Evolutionary conservation across 257 asterid genomes (phyloP).

Genomic region (Capsicum baccatum): DNA sequence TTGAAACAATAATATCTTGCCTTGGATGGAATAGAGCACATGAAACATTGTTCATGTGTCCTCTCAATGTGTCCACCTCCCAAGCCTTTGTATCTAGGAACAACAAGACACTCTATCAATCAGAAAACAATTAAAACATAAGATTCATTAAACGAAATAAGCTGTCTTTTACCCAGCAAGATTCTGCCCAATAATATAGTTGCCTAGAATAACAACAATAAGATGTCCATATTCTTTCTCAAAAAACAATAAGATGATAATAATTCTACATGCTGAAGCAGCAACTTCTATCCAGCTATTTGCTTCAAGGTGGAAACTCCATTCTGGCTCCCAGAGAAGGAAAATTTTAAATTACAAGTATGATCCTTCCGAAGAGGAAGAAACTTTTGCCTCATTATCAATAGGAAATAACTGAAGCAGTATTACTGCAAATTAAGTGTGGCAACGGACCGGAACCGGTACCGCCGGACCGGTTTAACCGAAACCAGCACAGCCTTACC

Average conservation of each 20-base stretch:
- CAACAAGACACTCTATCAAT: conserved; percentile 16
- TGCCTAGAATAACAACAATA: neutral
- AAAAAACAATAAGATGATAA: neutral
- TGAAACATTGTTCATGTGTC: conserved; percentile 97
- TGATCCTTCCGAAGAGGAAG: neutral
- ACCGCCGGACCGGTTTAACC: no score
- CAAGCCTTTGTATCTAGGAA: conserved; percentile 94
- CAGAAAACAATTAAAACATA: neutral
- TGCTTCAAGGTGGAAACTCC: neutral
- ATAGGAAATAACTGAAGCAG: neutral
- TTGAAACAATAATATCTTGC: conserved; percentile 94
- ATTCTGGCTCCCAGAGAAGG: conserved; percentile 7
- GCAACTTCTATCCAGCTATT: neutral
- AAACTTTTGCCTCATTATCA: neutral
- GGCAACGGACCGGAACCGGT: no score
- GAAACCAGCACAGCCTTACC: no score
- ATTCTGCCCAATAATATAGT: neutral
- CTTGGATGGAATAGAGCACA: conserved; percentile 87
- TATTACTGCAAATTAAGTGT: no score
- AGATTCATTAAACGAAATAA: conserved; percentile 11
- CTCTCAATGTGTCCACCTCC: conserved; percentile 99
- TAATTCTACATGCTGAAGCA: conserved; percentile 18
- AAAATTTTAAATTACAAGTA: neutral
- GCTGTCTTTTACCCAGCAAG: neutral
- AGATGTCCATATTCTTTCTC: conserved; percentile 18